Base-by-base conservation (phyloP, 2,329 filamentous ascomycete species). In the Aspergillus aculeatus region DNA sequence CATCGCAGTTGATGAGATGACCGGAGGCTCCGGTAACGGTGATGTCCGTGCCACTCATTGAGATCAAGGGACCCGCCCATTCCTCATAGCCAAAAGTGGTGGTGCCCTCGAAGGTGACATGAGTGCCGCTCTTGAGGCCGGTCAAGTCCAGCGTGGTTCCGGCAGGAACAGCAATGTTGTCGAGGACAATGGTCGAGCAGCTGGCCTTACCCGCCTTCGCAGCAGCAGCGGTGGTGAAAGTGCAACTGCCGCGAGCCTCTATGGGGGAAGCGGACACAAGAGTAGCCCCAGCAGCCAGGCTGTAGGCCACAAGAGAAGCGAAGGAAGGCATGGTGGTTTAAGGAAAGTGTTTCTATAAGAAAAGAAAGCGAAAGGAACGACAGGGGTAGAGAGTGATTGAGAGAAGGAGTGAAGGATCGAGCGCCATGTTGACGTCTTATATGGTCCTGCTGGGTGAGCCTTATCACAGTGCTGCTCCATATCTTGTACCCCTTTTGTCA, bases 111-210 rank as follows among this genome's bases (percentile, higher is more conserved):
- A 80, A 80, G 4, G 72, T 77, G 7, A 81, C 78, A 11, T 70
- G 75, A 2, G 78, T 73, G 4, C 78, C 78, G 10, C 69, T 67
- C 60, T 74, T 68, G 14, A 81, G 71, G 12, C 73, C 72, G 9
- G 73, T 71, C 16, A 81, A 69, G 55, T 80, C 71, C 9, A 82
- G 72, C 1, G 77, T 74, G 60, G 66, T 71, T 51, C 66, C 73
- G 12, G 68, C 74, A 47, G 75, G 77, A 5, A 73, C 78, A 12
- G 69, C 70, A 29, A 81, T 75, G 60, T 74, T 66, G 24, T 75
- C 70, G 6, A 81, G 69, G 3, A 73, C 71, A 50, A 81, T 80
- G 32, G 71, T 71, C 10, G 73, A 77, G 68, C 79, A 81, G 1
- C 73, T 70, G 3, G 71, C 70, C 7, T 76, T 73, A 14, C 73